Evolutionary conservation across 805 yeast genomes (phyloP).

Genomic region (Saturnispora sanitii): DNA sequence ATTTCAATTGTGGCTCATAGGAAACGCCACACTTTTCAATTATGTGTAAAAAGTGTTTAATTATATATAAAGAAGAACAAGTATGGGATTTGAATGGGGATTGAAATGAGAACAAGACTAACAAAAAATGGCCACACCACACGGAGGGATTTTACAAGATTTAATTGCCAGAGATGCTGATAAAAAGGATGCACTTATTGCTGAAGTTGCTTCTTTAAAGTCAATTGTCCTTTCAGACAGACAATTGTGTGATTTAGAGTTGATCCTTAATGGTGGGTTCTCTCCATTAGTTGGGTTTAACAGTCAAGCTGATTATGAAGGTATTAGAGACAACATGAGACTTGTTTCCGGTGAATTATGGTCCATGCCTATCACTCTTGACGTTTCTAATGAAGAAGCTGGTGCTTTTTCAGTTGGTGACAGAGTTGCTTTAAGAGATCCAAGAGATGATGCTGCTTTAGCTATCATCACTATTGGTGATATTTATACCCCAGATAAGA

Average conservation of each 20-base stretch:
- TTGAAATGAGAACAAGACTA: background rate
- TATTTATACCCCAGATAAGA: constrained; percentile 73
- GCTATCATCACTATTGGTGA: constrained; percentile 78
- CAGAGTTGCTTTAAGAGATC: constrained; percentile 67
- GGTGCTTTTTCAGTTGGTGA: constrained; percentile 45
- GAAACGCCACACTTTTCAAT: background rate
- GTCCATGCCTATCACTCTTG: constrained; percentile 90
- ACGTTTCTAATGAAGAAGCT: constrained; percentile 44
- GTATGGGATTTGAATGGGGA: background rate
- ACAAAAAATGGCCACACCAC: constrained; percentile 60
- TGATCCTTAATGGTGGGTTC: constrained; percentile 88
- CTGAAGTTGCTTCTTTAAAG: constrained; percentile 45
- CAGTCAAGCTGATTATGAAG: constrained; percentile 54
- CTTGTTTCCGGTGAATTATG: constrained; percentile 70
- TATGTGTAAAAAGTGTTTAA: background rate
- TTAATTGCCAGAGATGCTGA: constrained; percentile 71
- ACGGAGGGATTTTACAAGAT: constrained; percentile 87
- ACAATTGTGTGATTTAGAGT: constrained; percentile 87
- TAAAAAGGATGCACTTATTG: constrained; percentile 42
- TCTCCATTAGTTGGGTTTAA: constrained; percentile 71
- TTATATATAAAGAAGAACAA: background rate
- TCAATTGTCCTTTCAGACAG: constrained; percentile 62
- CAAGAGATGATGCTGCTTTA: constrained; percentile 66
- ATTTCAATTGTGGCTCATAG: background rate
- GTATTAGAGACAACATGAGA: constrained; percentile 61